A percentile compares a stretch with the other conserved stretches of the same genome.
These are phyloP conservation scores for Hippophae rhamnoides DNA, from an alignment of 306 rosid species.

Conservation along the genomic window DNA sequence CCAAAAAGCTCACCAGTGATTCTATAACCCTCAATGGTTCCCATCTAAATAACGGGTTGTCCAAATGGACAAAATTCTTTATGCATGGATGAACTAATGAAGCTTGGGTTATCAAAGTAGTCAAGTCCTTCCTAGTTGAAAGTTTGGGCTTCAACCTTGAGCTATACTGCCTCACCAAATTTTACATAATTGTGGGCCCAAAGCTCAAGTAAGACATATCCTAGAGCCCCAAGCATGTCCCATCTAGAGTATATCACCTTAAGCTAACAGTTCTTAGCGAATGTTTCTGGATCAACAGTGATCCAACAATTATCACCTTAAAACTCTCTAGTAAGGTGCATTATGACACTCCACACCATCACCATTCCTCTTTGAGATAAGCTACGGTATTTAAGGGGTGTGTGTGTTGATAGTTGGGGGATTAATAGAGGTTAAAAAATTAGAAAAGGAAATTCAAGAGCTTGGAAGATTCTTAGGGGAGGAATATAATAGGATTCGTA, in stretches of 20 bases:
- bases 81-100: constrained; percentile 49
- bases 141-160: constrained; percentile 83
- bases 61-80: constrained; percentile 92
- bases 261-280: constrained; percentile 64
- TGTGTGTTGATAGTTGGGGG: constrained; percentile 44
- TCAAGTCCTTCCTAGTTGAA: constrained; percentile 90
- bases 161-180: constrained; percentile 85
- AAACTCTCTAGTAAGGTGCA: constrained; percentile 60
- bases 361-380: constrained; percentile 13
- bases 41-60: constrained; percentile 69
- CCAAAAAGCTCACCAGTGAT: constrained; percentile 87
- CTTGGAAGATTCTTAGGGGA: constrained; percentile 72
- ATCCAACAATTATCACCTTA: constrained; percentile 86
- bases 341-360: constrained; percentile 6
- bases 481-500: constrained; percentile 39
- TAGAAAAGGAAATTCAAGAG: constrained; percentile 55
- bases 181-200: constrained; percentile 72
- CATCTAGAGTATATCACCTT: constrained; percentile 74
- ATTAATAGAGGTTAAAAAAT: constrained; percentile 24
- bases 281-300: constrained; percentile 79
- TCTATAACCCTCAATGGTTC: constrained; percentile 81
- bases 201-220: constrained; percentile 79
- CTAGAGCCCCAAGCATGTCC: constrained; percentile 94
- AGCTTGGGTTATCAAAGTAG: constrained; percentile 89
- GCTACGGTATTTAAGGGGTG: constrained; percentile 23